Conservation (phyloP, 2,329 filamentous ascomycete genomes). For the Sarocladium strictum region DNA sequence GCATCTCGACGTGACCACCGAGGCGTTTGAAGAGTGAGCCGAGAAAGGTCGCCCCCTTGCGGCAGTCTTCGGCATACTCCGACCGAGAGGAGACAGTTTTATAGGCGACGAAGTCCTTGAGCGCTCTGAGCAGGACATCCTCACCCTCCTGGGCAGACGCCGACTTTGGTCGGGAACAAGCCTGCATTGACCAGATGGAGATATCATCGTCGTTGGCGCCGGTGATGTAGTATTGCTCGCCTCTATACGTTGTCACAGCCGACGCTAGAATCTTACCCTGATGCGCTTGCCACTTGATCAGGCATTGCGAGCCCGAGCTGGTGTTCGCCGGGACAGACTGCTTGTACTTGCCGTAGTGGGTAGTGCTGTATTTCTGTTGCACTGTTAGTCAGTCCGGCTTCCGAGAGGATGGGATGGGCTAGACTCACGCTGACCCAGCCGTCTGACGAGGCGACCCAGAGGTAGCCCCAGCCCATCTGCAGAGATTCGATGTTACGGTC, state of each 20-base stretch:
- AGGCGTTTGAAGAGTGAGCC: slow-evolving; percentile 87
- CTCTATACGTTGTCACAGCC: slow-evolving; percentile 62
- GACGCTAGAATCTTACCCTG: slow-evolving; percentile 83
- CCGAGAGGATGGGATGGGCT: not conserved
- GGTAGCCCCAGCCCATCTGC: slow-evolving; percentile 75
- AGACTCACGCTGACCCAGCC: slow-evolving; percentile 72
- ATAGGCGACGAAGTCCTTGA: slow-evolving; percentile 84
- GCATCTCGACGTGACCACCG: slow-evolving; percentile 81
- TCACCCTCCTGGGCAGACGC: slow-evolving; percentile 31
- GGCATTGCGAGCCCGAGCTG: slow-evolving; percentile 77
- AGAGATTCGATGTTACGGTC: slow-evolving; percentile 80
- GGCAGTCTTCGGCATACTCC: slow-evolving; percentile 85
- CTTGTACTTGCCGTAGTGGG: slow-evolving; percentile 54
- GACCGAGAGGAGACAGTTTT: slow-evolving; percentile 85
- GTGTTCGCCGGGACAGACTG: slow-evolving; percentile 41
- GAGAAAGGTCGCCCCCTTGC: slow-evolving; percentile 84
- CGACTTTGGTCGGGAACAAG: slow-evolving; percentile 25
- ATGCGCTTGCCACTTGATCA: slow-evolving; percentile 76
- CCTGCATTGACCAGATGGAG: slow-evolving; percentile 75
- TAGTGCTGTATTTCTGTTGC: slow-evolving; percentile 58
- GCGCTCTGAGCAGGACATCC: slow-evolving; percentile 58
- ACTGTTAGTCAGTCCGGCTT: not conserved
- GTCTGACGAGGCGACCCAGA: slow-evolving; percentile 85
- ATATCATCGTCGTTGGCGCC: slow-evolving; percentile 90
- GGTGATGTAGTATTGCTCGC: slow-evolving; percentile 81